Percentiles rank a stretch among this genome's conserved stretches.
Conservation (phyloP, 352 stramenopile genomes). For the Blastocystis sp. region DNA sequence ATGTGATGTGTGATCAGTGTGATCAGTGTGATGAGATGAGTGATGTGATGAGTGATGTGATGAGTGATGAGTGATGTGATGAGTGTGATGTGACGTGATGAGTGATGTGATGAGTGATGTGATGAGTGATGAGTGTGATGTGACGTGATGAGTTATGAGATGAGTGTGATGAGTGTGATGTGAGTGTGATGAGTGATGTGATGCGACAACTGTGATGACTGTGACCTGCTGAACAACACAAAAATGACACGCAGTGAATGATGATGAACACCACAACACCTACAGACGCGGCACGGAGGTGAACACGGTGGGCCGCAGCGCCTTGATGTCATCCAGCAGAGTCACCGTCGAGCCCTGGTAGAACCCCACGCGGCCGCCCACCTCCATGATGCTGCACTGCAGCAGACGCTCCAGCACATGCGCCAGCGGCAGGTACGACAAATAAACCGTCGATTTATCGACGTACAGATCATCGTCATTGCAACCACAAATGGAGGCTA, state of each 20-base stretch:
- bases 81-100: not conserved
- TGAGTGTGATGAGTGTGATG: not conserved
- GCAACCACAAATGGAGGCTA: conserved; percentile 1
- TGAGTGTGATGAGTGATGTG: not conserved
- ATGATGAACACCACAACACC: not conserved
- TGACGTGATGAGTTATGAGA: not conserved
- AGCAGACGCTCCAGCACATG: conserved; percentile 72
- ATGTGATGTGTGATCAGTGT: not conserved
- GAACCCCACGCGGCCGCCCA: conserved; percentile 41
- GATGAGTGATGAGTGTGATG: not conserved
- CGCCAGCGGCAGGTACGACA: conserved; percentile 52
- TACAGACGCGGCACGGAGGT: conserved; percentile 52
- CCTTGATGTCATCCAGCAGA: conserved; percentile 50
- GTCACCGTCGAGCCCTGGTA: conserved; percentile 49
- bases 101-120: not conserved
- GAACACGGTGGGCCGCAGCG: conserved; percentile 45
- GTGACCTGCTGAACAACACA: not conserved
- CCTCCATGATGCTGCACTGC: not conserved
- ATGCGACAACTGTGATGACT: not conserved
- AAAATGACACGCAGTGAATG: not conserved
- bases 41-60: not conserved
- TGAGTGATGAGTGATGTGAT: not conserved
- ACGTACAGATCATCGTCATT: not conserved
- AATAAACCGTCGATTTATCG: conserved; percentile 2
- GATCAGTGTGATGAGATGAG: not conserved